Evolutionary conservation across 306 rosid genomes (phyloP).

Genomic region (Notholithocarpus densiflorus): DNA sequence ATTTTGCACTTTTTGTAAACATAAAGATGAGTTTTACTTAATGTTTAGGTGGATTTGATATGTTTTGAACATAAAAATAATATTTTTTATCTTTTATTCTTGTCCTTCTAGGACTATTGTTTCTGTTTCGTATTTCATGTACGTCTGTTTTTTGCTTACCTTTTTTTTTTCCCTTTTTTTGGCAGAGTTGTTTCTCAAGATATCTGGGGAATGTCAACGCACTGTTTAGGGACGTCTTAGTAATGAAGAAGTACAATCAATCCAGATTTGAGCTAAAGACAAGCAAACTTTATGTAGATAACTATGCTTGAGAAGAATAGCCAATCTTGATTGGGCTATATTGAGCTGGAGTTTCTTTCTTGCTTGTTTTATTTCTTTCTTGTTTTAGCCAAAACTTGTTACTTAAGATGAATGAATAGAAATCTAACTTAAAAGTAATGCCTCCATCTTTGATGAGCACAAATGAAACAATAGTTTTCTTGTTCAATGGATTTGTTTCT

Average conservation of each 20-base stretch:
- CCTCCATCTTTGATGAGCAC: not conserved
- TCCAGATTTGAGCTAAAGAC: slow-evolving; percentile 20
- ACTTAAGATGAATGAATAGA: not conserved
- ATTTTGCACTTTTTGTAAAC: not conserved
- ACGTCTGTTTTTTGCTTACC: not conserved
- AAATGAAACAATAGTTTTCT: not conserved
- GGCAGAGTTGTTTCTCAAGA: slow-evolving; percentile 2
- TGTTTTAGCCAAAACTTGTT: not conserved
- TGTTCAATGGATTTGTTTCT: not conserved
- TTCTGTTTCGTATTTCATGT: not conserved
- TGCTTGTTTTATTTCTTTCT: not conserved
- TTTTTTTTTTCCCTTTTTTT: not conserved
- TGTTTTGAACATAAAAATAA: not conserved
- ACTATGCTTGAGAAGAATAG: slow-evolving; percentile 10
- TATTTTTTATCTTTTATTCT: not conserved
- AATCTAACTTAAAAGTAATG: not conserved
- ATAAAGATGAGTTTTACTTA: not conserved
- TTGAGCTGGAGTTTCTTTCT: not conserved
- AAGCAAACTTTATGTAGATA: slow-evolving; percentile 24
- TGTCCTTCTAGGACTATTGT: not conserved
- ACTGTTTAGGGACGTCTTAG: not conserved
- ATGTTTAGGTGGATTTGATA: not conserved
- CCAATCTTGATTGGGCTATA: slow-evolving; percentile 9
- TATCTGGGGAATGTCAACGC: not conserved
- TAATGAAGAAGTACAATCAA: slow-evolving; percentile 3